These are phyloP conservation scores for Cryptosporidium ubiquitum DNA, from an alignment of 169 alveolate species.

Conservation along the genomic window DNA sequence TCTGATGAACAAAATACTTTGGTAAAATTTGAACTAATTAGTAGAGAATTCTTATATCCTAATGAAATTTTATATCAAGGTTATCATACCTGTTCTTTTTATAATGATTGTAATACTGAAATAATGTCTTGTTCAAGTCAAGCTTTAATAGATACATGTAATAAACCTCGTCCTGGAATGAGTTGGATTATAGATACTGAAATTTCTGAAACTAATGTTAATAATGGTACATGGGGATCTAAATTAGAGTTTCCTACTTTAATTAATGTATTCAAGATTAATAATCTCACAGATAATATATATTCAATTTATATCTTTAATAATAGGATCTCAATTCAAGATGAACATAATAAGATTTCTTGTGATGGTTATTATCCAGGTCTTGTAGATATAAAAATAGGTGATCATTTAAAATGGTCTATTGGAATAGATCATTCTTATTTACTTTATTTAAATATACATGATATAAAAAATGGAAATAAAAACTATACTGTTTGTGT, in stretches of 20 bases:
- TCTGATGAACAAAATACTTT: not conserved
- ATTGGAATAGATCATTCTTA: slow-evolving; percentile 5
- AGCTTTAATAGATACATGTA: slow-evolving; percentile 17
- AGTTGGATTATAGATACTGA: slow-evolving; percentile 7
- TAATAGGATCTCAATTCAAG: slow-evolving; percentile 15
- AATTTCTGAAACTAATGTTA: slow-evolving; percentile 36
- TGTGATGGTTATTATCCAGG: slow-evolving; percentile 15
- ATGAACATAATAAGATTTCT: not conserved
- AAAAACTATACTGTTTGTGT: slow-evolving; percentile 11
- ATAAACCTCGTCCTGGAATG: slow-evolving; percentile 31
- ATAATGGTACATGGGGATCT: slow-evolving; percentile 59
- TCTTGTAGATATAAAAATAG: not conserved
- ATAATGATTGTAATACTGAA: slow-evolving; percentile 8
- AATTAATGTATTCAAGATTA: not conserved
- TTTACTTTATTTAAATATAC: slow-evolving; percentile 1
- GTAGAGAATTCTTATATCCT: not conserved
- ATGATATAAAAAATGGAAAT: not conserved
- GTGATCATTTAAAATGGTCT: slow-evolving; percentile 3
- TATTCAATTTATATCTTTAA: not conserved
- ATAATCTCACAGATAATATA: not conserved
- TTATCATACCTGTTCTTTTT: slow-evolving; percentile 10
- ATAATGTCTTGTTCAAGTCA: slow-evolving; percentile 4
- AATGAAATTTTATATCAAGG: slow-evolving; percentile 24
- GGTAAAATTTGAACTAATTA: slow-evolving; percentile 2
- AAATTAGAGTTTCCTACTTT: not conserved